Base-by-base conservation (phyloP, 768 basidiomycete species). In the Paxillus rubicundulus region DNA sequence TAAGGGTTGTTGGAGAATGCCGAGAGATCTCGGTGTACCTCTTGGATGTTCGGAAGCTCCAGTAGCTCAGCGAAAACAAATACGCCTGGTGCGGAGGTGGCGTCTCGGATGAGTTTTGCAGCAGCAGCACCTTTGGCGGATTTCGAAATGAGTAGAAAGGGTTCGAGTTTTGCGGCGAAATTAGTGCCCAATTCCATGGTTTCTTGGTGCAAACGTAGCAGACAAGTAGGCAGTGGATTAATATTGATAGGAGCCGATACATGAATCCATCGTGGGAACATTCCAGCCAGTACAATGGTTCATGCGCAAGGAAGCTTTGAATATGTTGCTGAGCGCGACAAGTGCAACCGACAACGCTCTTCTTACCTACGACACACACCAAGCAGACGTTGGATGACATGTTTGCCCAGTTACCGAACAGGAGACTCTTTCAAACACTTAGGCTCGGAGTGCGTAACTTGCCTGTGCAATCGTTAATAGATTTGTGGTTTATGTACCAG, bases 21-120 rank as follows among this genome's bases (percentile, higher is more conserved):
- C 18, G 9, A 40, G 39, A 21, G 39, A 20, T 4, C 17, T 37
- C 7, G 36, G 66, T 77, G 63, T 60, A 91, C 96, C 75, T 95
- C 89, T 65, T 89, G 84, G 34, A 98, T 87, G 62, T 85, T 90
- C 2, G 86, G 81, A 24, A 88, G 69, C 41, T 92, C 87, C 47
- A 98, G 74, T 47, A 99, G 72, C 68, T 98, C 95, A 0, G 85
- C 82, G 64, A 97, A 99, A 52, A 93, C 89, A 67, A 90, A 96
- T 42, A 97, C 89, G 9, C 93, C 95, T 14, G 87, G 85, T 0
- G 95, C 91, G 40, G 89, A 81, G 21, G 88, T 93, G 49, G 86
- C 95, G 64, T 97, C 88, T 61, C 84, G 79, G 28, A 95, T 73
- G 50, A 95, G 81, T 65, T 95, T 94, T 6, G 92, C 94, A 0